Evolutionary conservation across 2,329 filamentous ascomycete species (phyloP), one percentile per base, ranked within the genome.

Genomic region (Rhytidhysteron rufulum): DNA sequence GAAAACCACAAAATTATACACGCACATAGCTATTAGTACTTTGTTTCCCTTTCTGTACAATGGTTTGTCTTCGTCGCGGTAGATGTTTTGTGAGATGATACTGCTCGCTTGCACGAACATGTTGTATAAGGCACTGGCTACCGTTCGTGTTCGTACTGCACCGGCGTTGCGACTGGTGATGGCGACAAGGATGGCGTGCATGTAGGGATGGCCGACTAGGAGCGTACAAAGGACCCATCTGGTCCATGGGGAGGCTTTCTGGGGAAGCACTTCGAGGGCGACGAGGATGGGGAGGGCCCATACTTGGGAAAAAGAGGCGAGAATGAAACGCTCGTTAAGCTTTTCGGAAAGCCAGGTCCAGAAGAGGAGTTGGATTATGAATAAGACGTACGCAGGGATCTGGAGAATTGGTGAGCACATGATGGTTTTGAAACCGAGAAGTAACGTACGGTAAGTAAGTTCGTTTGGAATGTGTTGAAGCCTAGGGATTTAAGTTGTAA

Each of bases 11-110:
- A 83, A 72, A 19, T 75, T 73, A 17, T 73, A 61, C 1, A 69
- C 49, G 20, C 70, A 70, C 37, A 82, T 69, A 0, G 56, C 71
- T 34, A 83, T 67, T 1, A 82, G 56, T 0, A 72, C 67, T 31
- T 66, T 70, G 43, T 83, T 81, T 0, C 80, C 80, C 0, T 67
- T 65, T 2, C 67, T 63, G 43, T 82, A 80, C 4, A 66, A 31
- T 27, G 62, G 62, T 44, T 66, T 66, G 22, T 83, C 79, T 25
- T 75, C 65, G 2, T 75, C 66, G 2, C 71, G 63, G 51, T 81
- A 81, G n/a, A 81, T 75, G 22, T 65, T 66, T 37, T 55, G 51
- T 4, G 49, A 44, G n/a, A 63, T 58, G 35, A 65, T 64, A 15
- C 40, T 54, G 10, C 47, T 45, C 3, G 58, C 53, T 34, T 66